Conservation (phyloP, 2,329 filamentous ascomycete genomes). For the Epichloe uncinata region DNA sequence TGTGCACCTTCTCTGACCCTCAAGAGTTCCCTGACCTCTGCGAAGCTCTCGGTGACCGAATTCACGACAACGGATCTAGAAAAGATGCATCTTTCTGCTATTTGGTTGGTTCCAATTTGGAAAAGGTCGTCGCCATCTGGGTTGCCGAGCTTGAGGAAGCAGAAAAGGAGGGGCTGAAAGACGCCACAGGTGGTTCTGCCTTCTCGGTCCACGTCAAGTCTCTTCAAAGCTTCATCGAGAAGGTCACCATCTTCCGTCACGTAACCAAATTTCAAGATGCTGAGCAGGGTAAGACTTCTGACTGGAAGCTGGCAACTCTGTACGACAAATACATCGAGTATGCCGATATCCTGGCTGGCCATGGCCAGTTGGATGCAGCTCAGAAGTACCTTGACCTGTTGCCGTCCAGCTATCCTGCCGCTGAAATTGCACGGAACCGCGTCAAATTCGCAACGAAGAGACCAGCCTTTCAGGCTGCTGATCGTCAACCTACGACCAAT, state of each 20-base stretch:
- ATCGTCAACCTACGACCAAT: conserved; percentile 11
- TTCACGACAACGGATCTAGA: conserved; percentile 62
- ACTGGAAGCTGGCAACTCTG: conserved; percentile 78
- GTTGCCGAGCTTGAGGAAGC: conserved; percentile 75
- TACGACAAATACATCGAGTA: conserved; percentile 97
- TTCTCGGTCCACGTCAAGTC: conserved; percentile 87
- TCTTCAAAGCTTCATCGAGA: conserved; percentile 91
- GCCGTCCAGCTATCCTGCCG: conserved; percentile 69
- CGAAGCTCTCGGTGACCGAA: conserved; percentile 83
- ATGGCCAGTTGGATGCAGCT: conserved; percentile 75
- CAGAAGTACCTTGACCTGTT: conserved; percentile 86
- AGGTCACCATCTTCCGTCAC: conserved; percentile 91
- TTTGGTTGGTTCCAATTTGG: conserved; percentile 85
- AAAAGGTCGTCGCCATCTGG: conserved; percentile 96
- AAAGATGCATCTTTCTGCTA: conserved; percentile 97
- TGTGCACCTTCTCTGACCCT: conserved; percentile 90
- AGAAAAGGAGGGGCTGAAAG: conserved; percentile 61
- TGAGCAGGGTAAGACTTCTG: conserved; percentile 56
- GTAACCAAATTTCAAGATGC: conserved; percentile 82
- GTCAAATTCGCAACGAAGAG: conserved; percentile 69
- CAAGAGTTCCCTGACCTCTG: conserved; percentile 89
- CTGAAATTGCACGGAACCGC: conserved; percentile 73
- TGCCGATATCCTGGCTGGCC: conserved; percentile 82
- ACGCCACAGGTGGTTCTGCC: conserved; percentile 57
- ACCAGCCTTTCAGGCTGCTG: conserved; percentile 14